Evolutionary conservation across 2,329 filamentous ascomycete genomes (phyloP), one percentile per base, ranked within the genome.

Genomic region (Alternaria incomplexa): DNA sequence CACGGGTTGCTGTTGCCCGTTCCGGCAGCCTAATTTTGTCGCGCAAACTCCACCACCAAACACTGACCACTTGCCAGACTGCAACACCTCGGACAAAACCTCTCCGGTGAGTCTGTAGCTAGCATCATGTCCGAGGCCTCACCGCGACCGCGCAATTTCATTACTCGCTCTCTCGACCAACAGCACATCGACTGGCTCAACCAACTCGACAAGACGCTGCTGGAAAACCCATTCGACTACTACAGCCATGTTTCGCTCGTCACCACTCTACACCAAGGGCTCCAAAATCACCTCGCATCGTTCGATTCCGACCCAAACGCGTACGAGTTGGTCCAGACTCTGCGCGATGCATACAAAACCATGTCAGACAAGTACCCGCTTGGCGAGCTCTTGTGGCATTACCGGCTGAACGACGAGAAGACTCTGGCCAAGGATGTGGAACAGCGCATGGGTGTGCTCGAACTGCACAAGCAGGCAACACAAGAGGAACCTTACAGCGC

Each of bases 341-440:
- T 86, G 28, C 82, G 81, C 32, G 81, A 84, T 66, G 83, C 83
- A 5, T 84, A 88, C 61, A 84, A 87, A 69, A 83, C 85, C 57
- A 88, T 90, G 85, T 85, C 88, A 68, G 84, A 85, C 56, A 84
- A 88, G 20, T 90, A 89, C 69, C 90, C 91, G 48, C 85, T 93
- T 69, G 91, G 91, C 72, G 92, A 96, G 82, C 88, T 91, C 62
- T 87, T 86, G 77, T 96, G 92, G 92, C 80, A 91, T 69, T 90
- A 91, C 71, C 92, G 91, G 80, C 86, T 95, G 67, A 88, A 92
- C 65, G 92, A 94, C 78, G 87, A 91, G 70, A 87, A 85, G 83
- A 85, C 79, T 81, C 84, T 81, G 83, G 90, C 75, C 76, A 83
- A 74, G 81, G 90, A 75, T 79, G 76, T 91, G 58, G 90, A 93